Evolutionary conservation across 2,329 filamentous ascomycete genomes (phyloP).

Genomic region (Beauveria pseudobassiana): DNA sequence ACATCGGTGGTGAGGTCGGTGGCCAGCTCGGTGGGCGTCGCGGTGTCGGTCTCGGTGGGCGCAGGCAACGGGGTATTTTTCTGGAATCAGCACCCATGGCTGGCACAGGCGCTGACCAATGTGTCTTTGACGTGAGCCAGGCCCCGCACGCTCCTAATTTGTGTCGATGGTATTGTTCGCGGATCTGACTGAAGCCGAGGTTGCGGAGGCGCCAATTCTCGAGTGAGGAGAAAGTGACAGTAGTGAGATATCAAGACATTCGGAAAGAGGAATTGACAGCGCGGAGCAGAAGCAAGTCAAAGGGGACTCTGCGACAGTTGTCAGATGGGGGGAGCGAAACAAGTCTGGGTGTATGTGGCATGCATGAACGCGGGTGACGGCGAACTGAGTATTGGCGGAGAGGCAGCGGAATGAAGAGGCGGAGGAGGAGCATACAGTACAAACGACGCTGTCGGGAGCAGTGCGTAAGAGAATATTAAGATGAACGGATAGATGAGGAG

Average conservation of each 20-base stretch:
- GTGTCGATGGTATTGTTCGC: not conserved
- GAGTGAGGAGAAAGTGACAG: not conserved
- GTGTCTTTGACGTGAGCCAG: not conserved
- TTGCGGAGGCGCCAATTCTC: not conserved
- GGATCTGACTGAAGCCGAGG: not conserved
- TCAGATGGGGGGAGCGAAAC: not conserved
- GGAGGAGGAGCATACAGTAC: not conserved
- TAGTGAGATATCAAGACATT: slow-evolving; percentile 7
- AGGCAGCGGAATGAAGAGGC: not conserved
- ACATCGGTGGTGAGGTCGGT: slow-evolving; percentile 62
- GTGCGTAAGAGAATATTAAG: not conserved
- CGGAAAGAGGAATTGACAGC: not conserved
- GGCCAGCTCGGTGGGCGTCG: slow-evolving; percentile 55
- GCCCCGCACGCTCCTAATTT: not conserved
- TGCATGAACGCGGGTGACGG: not conserved
- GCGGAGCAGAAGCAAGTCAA: not conserved
- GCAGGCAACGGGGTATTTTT: slow-evolving; percentile 63
- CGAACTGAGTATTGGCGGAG: not conserved
- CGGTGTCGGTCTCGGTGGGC: slow-evolving; percentile 67
- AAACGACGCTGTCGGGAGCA: not conserved
- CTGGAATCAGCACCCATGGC: slow-evolving; percentile 48
- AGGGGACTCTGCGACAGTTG: slow-evolving; percentile 3
- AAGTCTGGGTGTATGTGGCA: not conserved
- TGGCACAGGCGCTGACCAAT: slow-evolving; percentile 21
- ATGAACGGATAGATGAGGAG: not conserved